Conservation (phyloP, 257 asterid species). For the Solanum pinnatisectum region DNA sequence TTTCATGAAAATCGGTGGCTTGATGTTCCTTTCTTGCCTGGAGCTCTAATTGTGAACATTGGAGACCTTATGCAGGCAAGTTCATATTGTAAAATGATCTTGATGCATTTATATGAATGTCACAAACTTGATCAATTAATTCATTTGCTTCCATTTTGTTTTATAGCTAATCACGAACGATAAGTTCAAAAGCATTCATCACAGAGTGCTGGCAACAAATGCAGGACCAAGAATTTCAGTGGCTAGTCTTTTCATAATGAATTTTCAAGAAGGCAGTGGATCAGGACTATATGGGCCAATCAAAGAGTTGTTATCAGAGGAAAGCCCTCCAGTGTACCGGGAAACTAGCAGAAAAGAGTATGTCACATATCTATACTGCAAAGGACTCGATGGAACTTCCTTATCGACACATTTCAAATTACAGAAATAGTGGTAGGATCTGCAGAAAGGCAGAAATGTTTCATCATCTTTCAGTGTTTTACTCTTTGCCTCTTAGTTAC, state of each 20-base stretch:
- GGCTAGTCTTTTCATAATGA: conserved; percentile 14
- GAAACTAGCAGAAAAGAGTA: conserved; percentile 39
- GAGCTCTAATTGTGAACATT: conserved; percentile 43
- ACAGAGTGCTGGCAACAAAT: conserved; percentile 17
- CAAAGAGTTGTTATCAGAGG: conserved; percentile 18
- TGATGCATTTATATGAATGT: background rate
- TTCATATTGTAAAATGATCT: background rate
- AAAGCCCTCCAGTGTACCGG: conserved; percentile 26
- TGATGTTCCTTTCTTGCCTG: conserved; percentile 37
- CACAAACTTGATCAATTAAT: background rate
- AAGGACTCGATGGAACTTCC: conserved; percentile 33
- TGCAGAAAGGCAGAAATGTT: background rate
- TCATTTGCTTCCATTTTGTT: background rate
- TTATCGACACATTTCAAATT: conserved; percentile 27
- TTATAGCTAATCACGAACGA: conserved; percentile 24
- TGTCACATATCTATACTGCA: conserved; percentile 21
- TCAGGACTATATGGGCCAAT: conserved; percentile 19
- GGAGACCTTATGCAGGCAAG: conserved; percentile 65
- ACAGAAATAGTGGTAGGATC: background rate
- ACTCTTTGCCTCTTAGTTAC: background rate
- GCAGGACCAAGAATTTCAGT: conserved; percentile 31
- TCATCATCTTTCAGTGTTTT: background rate
- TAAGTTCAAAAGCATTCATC: conserved; percentile 12
- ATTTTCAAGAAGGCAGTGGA: background rate
- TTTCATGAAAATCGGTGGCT: conserved; percentile 36